These are phyloP conservation scores for Diaporthe eres DNA, from an alignment of 2,329 filamentous ascomycete species.

Conservation along the genomic window DNA sequence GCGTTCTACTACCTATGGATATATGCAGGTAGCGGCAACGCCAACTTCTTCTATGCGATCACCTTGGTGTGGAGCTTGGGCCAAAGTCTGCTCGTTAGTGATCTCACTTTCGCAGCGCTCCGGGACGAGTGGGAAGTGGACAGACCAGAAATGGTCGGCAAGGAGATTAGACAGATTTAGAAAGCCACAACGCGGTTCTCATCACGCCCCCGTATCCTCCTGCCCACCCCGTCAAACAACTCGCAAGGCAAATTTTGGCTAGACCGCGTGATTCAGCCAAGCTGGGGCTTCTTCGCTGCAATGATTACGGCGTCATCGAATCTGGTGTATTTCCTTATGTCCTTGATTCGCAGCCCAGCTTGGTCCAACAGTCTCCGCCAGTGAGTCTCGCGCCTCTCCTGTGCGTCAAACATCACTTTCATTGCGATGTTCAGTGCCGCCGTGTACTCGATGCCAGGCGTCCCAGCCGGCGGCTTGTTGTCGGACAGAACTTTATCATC, in stretches of 20 bases:
- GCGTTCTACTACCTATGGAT: conserved; percentile 99
- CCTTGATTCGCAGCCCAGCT: conserved; percentile 44
- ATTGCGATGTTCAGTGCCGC: conserved; percentile 46
- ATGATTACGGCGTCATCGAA: conserved; percentile 46
- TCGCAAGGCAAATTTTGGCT: background rate
- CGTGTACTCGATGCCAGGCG: conserved; percentile 44
- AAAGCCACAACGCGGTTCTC: background rate
- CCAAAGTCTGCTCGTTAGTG: conserved; percentile 87
- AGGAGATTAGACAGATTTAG: conserved; percentile 84
- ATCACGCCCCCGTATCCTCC: background rate
- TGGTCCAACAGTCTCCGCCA: conserved; percentile 44
- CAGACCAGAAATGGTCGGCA: conserved; percentile 89
- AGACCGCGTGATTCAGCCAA: background rate
- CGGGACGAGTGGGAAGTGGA: conserved; percentile 96
- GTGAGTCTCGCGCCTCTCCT: conserved; percentile 46
- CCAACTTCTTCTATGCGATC: conserved; percentile 99
- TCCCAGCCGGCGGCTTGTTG: conserved; percentile 40
- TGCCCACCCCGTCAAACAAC: background rate
- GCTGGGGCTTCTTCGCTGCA: conserved; percentile 27
- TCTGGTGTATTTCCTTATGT: conserved; percentile 45
- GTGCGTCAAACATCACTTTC: conserved; percentile 46
- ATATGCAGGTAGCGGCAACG: conserved; percentile 96
- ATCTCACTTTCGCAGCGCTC: conserved; percentile 88
- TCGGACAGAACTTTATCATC: conserved; percentile 46
- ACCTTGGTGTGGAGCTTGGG: conserved; percentile 98